Evolutionary conservation across 495 filamentous ascomycete genomes (phyloP).

Genomic region (Aspergillus hancockii): DNA sequence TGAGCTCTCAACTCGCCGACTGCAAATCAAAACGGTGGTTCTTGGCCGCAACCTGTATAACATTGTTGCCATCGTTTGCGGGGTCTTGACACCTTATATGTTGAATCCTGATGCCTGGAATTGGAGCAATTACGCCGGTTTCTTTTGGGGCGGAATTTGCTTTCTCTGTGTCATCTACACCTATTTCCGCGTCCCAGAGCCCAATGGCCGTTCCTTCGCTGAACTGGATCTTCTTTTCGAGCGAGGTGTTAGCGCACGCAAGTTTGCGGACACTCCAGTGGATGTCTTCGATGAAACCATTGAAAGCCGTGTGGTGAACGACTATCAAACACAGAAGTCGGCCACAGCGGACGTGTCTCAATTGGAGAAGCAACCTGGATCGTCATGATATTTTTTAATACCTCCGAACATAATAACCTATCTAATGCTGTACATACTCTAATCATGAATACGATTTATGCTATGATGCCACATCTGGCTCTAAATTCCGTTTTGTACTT

Average conservation of each 20-base stretch:
- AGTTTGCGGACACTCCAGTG: conserved; percentile 65
- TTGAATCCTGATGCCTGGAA: conserved; percentile 73
- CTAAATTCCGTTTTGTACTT: neutral
- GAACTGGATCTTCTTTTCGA: conserved; percentile 77
- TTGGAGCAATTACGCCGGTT: conserved; percentile 77
- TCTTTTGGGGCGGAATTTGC: conserved; percentile 78
- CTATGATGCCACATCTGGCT: conserved; percentile 1
- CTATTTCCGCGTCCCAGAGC: conserved; percentile 77
- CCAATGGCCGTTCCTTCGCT: conserved; percentile 67
- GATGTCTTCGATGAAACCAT: conserved; percentile 67
- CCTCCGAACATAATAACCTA: conserved; percentile 17
- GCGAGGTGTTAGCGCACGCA: conserved; percentile 61
- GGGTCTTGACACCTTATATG: conserved; percentile 75
- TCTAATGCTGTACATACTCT: conserved; percentile 18
- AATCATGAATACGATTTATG: conserved; percentile 24
- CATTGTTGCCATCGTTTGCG: conserved; percentile 66
- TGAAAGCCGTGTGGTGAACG: conserved; percentile 47
- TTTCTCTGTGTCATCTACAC: conserved; percentile 73
- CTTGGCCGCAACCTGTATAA: conserved; percentile 73
- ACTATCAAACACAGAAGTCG: conserved; percentile 40
- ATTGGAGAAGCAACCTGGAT: conserved; percentile 30
- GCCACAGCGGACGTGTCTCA: conserved; percentile 30
- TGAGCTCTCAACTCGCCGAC: conserved; percentile 69
- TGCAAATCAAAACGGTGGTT: conserved; percentile 77
- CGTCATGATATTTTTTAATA: conserved; percentile 18